Evolutionary conservation across 2,329 filamentous ascomycete genomes (phyloP), one percentile per base, ranked within the genome.

Genomic region (Kalmusia sp.): DNA sequence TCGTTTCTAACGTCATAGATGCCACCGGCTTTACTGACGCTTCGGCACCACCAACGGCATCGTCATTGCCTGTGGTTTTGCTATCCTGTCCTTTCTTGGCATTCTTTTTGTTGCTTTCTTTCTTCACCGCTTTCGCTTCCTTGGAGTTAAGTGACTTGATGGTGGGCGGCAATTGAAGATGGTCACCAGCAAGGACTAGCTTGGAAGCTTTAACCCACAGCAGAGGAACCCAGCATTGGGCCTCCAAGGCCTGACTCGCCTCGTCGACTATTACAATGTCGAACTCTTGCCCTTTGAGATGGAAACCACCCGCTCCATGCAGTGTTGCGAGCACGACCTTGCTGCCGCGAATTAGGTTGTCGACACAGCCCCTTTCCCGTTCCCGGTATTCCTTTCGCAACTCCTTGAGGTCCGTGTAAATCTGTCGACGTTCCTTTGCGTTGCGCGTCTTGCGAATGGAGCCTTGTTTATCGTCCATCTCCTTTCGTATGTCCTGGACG

Each of bases 261-360:
- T 99, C 95, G 68, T 99, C 95, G 51, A 99, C 92, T 55, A 99
- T 87, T 24, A 99, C 91, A 4, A 96, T 90, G 72, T 99, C 95
- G 60, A 99, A 99, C 47, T 85, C 79, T 67, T 96, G 87, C 56
- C 87, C 84, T 55, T 86, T 87, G 27, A 96, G 79, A 75, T 97
- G 92, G 63, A 87, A 89, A 0, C 93, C 90, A 7, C 95, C 95
- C 1, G 93, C 89, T 2, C 95, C 95, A 73, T 99, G 95, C 38
- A 99, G 81, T 2, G 95, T 99, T 0, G 93, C 90, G 14, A 98
- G 84, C 3, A 98, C 92, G 24, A 98, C 93, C 69, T 90, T 92
- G 73, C 92, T 96, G 17, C 85, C 84, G 2, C 81, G 79, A 1
- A 98, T 82, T 3, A 99, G 78, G 50, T 87, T 87, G 46, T 84